Evolutionary conservation across 176 grass and related monocot genomes (phyloP), one percentile per base, ranked within the genome.

Genomic region (Lolium multiflorum): DNA sequence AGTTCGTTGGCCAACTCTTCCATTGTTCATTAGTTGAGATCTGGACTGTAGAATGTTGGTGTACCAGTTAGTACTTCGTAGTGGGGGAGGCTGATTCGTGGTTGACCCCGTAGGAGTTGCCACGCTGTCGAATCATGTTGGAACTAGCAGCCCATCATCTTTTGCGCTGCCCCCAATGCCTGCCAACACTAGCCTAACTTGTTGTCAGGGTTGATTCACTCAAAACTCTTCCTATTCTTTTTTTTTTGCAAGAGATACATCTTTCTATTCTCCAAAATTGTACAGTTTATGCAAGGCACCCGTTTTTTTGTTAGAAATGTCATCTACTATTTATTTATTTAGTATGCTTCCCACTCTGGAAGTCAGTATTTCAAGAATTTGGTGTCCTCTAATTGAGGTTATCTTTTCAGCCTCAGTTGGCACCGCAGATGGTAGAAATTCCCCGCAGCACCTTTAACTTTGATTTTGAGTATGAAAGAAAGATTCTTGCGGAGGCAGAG

Each of bases 391-490:
- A 46, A 87, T 28, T 58, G 63, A 7, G 69, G 60, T 78, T 67
- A 2, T 20, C 4, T 80, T 89, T 92, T 50, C 89, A 99, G 97
- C 97, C 97, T 80, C 97, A 94, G 64, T 81, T 99, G 82, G 72
- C 89, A 16, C 85, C 82, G 49, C 87, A 94, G 56, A 90, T 90
- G 76, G n/a, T 67, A 74, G 97, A 99, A 58, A 64, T 96, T 91
- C 90, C 90, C 82, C 84, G 92, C 74, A 91, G 92, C 66, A 92
- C 85, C 54, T 96, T 99, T 68, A 90, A 96, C 25, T 99, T 91
- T 63, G 92, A 99, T 81, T 99, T 96, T 88, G 97, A 99, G 22
- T 99, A 91, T 87, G 97, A 99, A 67, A 94, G 82, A 87, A 92
- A 79, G 77, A 99, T 99, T 82, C 90, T 99, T 77, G 94, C 90